Evolutionary conservation across 2,329 filamentous ascomycete species (phyloP).

Genomic region (Aspergillus aculeatinus): DNA sequence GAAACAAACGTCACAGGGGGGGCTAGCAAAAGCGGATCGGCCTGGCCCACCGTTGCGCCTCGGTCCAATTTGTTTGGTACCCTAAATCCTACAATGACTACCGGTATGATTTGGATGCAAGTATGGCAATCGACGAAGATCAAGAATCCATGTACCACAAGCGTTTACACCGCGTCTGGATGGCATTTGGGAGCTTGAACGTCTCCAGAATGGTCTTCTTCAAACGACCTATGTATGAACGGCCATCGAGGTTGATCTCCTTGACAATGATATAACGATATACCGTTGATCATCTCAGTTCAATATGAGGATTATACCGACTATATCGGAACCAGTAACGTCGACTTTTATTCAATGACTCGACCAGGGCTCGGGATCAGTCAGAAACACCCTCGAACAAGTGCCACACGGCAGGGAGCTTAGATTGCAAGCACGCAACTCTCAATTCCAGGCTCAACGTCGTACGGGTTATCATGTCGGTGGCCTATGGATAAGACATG

Average conservation of each 20-base stretch:
- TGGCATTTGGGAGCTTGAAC: not conserved
- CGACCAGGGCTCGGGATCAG: not conserved
- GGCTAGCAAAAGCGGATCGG: slow-evolving; percentile 20
- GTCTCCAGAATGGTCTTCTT: not conserved
- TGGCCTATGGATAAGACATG: not conserved
- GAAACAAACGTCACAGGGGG: slow-evolving; percentile 18
- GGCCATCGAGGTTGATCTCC: not conserved
- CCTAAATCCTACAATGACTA: slow-evolving; percentile 3
- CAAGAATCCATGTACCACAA: not conserved
- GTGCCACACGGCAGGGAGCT: not conserved
- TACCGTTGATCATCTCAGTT: not conserved
- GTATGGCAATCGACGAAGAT: not conserved
- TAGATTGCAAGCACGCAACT: not conserved
- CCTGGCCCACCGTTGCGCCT: slow-evolving; percentile 13
- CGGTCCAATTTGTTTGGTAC: slow-evolving; percentile 7
- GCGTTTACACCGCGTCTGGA: not conserved
- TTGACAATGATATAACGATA: not conserved
- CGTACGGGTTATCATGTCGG: slow-evolving; percentile 2
- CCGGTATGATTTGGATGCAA: not conserved
- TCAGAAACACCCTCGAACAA: not conserved
- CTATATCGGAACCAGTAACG: not conserved
- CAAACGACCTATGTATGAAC: too few species aligned
- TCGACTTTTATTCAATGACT: not conserved
- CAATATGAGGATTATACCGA: not conserved
- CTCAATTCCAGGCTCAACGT: slow-evolving; percentile 2